Conservation (phyloP, 352 stramenopile species). For the Globisporangium nodosum region DNA sequence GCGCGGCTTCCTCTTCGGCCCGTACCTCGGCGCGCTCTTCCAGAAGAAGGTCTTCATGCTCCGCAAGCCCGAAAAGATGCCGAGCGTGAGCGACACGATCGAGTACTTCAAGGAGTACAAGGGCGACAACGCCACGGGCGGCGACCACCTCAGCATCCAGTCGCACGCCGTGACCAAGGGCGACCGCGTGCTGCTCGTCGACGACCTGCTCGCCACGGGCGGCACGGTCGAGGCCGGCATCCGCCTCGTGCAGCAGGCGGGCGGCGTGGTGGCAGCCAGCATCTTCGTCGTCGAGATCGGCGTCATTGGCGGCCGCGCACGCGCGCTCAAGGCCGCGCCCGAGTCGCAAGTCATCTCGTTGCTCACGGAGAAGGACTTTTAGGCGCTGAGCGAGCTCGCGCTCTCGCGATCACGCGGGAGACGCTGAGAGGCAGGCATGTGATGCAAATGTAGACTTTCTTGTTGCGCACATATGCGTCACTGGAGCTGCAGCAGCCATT, state of each 20-base stretch:
- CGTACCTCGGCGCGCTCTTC: constrained; percentile 92
- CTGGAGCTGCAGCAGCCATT: too few species aligned
- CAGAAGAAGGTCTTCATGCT: constrained; percentile 99
- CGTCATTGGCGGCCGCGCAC: constrained; percentile 46
- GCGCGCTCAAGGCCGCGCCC: constrained; percentile 34
- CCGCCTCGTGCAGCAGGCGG: constrained; percentile 84
- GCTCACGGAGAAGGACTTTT: constrained; percentile 68
- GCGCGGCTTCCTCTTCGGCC: constrained; percentile 95
- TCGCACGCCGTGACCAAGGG: constrained; percentile 64
- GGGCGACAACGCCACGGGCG: constrained; percentile 78
- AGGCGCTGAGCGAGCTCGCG: constrained; percentile 1
- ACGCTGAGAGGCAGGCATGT: not conserved
- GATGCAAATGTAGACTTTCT: too few species aligned
- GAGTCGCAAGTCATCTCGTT: constrained; percentile 52
- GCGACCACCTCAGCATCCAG: constrained; percentile 87
- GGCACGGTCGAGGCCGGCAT: constrained; percentile 90
- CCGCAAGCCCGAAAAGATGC: constrained; percentile 97
- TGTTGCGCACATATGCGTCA: too few species aligned
- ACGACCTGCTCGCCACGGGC: constrained; percentile 97
- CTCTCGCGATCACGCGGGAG: too few species aligned
- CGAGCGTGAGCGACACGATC: constrained; percentile 88
- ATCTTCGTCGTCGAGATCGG: constrained; percentile 95
- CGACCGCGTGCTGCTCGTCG: constrained; percentile 93
- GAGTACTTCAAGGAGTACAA: constrained; percentile 93
- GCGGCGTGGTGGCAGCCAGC: constrained; percentile 86